Conservation (phyloP, 192 early-diverging fungal species). For the Linnemannia schmuckeri region DNA sequence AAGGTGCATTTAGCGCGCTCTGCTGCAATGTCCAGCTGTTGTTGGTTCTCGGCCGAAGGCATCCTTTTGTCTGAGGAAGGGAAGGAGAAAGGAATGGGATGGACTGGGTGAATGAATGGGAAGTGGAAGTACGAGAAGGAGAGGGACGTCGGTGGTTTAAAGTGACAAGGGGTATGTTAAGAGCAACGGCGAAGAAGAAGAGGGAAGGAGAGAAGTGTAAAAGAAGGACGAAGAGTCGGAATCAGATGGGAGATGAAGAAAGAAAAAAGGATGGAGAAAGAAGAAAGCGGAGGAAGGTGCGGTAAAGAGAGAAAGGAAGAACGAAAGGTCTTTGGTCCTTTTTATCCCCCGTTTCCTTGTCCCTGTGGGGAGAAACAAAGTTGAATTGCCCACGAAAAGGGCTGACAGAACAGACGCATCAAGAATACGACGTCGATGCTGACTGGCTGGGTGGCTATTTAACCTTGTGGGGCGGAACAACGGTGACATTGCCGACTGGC, state of each 20-base stretch:
- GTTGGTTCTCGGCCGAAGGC: constrained; percentile 38
- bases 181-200: neutral
- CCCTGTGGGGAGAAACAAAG: neutral
- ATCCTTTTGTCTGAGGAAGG: neutral
- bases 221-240: too few species aligned
- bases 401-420: neutral
- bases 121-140: neutral
- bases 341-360: neutral
- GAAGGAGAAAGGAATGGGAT: neutral
- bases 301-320: neutral
- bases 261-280: neutral
- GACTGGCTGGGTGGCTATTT: neutral
- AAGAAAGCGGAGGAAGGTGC: neutral
- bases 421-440: neutral
- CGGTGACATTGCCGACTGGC: neutral
- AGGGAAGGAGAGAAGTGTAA: too few species aligned
- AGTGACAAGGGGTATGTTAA: neutral
- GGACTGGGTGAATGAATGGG: neutral
- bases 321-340: neutral
- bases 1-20: constrained; percentile 65
- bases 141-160: neutral
- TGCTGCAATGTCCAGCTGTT: constrained; percentile 53
- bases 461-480: constrained; percentile 5
- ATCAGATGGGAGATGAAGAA: neutral
- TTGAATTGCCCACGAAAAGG: neutral